phyloP scores from a whole-genome alignment of 768 basidiomycete species.

The Leccinum aurantiacum region DNA sequence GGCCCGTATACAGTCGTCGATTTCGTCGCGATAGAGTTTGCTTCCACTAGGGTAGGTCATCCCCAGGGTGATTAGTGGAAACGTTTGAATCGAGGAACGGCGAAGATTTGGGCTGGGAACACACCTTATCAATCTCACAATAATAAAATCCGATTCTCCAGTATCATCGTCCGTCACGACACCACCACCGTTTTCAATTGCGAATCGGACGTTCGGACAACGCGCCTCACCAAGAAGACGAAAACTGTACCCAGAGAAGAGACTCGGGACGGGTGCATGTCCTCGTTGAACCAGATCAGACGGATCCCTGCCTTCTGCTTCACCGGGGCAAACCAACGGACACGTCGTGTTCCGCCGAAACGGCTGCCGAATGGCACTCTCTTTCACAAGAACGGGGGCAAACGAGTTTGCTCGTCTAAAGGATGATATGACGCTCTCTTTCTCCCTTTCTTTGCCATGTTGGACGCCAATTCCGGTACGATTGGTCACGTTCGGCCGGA shows the following conservation, averaged over 20 bases:
- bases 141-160: slow-evolving; percentile 57
- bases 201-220: slow-evolving; percentile 51
- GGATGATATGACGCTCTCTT: slow-evolving; percentile 49
- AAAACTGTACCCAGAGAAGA: slow-evolving; percentile 61
- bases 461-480: not conserved
- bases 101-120: not conserved
- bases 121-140: slow-evolving; percentile 76
- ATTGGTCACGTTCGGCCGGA: not conserved
- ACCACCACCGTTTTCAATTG: slow-evolving; percentile 61
- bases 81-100: not conserved
- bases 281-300: not conserved
- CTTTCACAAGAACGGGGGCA: slow-evolving; percentile 37
- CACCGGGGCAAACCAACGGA: slow-evolving; percentile 13
- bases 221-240: slow-evolving; percentile 68
- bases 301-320: slow-evolving; percentile 20
- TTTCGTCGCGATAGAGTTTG: slow-evolving; percentile 60
- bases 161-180: slow-evolving; percentile 45
- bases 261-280: slow-evolving; percentile 9
- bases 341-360: slow-evolving; percentile 45
- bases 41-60: slow-evolving; percentile 56
- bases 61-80: not conserved
- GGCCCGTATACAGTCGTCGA: slow-evolving; percentile 41
- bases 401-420: slow-evolving; percentile 70
- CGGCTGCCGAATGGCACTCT: slow-evolving; percentile 37
- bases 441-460: slow-evolving; percentile 19